Conservation (phyloP, 768 basidiomycete species). For the Hydnomerulius pinastri region DNA sequence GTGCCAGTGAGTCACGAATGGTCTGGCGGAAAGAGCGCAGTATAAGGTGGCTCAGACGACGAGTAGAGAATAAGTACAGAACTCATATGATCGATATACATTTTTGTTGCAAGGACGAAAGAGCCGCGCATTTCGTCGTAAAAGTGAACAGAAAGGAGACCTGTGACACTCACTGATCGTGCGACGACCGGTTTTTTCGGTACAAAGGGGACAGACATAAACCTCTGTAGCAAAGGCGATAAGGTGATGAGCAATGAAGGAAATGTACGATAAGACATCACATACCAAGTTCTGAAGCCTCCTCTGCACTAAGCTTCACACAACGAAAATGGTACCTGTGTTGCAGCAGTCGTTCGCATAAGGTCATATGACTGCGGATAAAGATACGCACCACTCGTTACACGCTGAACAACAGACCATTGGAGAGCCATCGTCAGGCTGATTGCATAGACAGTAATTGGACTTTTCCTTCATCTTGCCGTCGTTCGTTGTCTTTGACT, state of each 20-base stretch:
- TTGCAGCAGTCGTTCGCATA: slow-evolving; percentile 5
- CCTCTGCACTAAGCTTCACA: slow-evolving; percentile 57
- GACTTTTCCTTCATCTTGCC: slow-evolving; percentile 23
- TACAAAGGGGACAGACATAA: slow-evolving; percentile 59
- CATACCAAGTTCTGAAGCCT: slow-evolving; percentile 82
- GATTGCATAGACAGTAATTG: slow-evolving; percentile 62
- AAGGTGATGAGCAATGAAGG: slow-evolving; percentile 15
- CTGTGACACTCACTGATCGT: slow-evolving; percentile 76
- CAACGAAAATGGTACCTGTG: slow-evolving; percentile 85
- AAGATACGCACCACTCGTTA: slow-evolving; percentile 60
- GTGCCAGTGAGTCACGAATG: slow-evolving; percentile 29
- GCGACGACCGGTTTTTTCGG: slow-evolving; percentile 59
- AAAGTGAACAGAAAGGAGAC: slow-evolving; percentile 28
- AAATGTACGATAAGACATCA: slow-evolving; percentile 18
- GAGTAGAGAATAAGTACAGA: slow-evolving; percentile 37
- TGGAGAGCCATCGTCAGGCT: slow-evolving; percentile 74
- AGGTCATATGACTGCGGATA: background rate
- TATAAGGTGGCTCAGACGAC: slow-evolving; percentile 33
- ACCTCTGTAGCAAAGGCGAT: slow-evolving; percentile 46
- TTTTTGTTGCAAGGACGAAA: slow-evolving; percentile 29
- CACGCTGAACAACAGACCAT: slow-evolving; percentile 80
- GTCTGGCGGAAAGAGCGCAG: slow-evolving; percentile 35
- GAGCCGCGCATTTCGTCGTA: slow-evolving; percentile 28
- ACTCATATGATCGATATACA: slow-evolving; percentile 40
- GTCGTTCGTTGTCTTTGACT: slow-evolving; percentile 17